A percentile compares a stretch with the other conserved stretches of the same genome.
These are phyloP conservation scores for Colletotrichum lindemuthianum DNA, from an alignment of 2,329 filamentous ascomycete genomes.

Conservation along the genomic window DNA sequence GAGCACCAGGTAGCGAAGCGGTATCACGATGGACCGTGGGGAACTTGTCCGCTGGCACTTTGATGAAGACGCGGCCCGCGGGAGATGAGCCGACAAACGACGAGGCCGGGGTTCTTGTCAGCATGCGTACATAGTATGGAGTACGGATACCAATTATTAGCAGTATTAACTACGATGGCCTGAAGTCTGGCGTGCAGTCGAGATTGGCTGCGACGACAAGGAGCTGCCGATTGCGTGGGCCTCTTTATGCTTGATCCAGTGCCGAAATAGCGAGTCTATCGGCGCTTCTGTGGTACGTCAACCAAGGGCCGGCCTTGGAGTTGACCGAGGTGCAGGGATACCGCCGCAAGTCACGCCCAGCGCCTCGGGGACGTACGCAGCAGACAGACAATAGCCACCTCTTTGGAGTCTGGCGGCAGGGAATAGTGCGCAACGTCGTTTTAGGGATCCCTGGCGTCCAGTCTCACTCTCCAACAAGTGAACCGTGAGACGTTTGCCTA, in stretches of 20 bases:
- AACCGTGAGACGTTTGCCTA: too few relatives aligned
- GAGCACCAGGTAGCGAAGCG: not conserved
- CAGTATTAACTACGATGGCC: too few relatives aligned
- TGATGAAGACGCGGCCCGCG: constrained; percentile 20
- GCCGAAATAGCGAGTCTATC: constrained; percentile 24
- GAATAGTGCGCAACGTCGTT: constrained; percentile 20
- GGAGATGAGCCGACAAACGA: constrained; percentile 16
- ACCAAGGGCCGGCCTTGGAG: constrained; percentile 10
- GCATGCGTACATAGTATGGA: not conserved
- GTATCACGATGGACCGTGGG: not conserved
- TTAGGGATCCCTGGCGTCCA: constrained; percentile 7
- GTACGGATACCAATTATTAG: not conserved
- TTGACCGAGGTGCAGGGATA: constrained; percentile 25
- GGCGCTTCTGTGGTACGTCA: constrained; percentile 11
- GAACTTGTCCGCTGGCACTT: constrained; percentile 17
- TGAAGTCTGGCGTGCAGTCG: not conserved
- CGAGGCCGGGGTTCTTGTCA: not conserved
- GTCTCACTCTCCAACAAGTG: too few relatives aligned
- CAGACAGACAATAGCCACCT: too few relatives aligned
- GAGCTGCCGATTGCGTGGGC: constrained; percentile 23
- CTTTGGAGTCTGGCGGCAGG: not conserved
- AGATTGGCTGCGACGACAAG: constrained; percentile 28
- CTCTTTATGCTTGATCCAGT: constrained; percentile 32
- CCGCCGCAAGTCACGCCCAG: constrained; percentile 29
- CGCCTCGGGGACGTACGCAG: constrained; percentile 14